Evolutionary conservation across 129 eudicot genomes (phyloP), one percentile per base, ranked within the genome.

Genomic region (Solidago caesia): DNA sequence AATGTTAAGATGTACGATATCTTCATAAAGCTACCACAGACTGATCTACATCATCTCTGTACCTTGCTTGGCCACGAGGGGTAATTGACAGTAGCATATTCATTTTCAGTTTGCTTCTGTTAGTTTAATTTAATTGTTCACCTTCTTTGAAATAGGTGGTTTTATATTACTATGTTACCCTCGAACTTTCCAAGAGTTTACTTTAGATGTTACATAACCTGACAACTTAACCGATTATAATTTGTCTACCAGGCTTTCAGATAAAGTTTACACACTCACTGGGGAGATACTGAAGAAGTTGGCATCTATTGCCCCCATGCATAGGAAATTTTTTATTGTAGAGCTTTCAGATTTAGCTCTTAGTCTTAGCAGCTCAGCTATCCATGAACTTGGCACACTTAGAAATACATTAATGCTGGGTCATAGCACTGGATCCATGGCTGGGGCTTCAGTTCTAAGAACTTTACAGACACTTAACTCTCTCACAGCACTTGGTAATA

Each of bases 381-480:
- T 64, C 4, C 11, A 64, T 11, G 69, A 64, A 39, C 48, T 64
- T 10, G 6, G 16, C 16, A 41, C 48, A 39, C 27, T 64, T 26
- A 64, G 69, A 13, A 7, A 42, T 39, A 42, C 26, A 12, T 21
- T 39, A 25, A 64, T 39, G 11, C 12, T n/a, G 16, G 27, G 25
- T 64, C 47, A 39, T 64, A 42, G 26, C 5, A 42, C 49, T 42
- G 48, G 26, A 13, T 14, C 49, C 8, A 39, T 42, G 26, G 29
- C 47, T 13, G 69, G 69, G 10, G 21, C 69, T 39, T 41, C 69
- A 64, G 29, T 42, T 64, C 12, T 64, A 64, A 64, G 69, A 42
- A 42, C 42, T 12, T 16, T 64, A 4, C 49, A 64, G 48, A 14
- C 46, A 41, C 69, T 64, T 39, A 14, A 42, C 49, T 42, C 48